Evolutionary conservation across 2,329 filamentous ascomycete genomes (phyloP), one percentile per base, ranked within the genome.

Genomic region (Capronia americana): DNA sequence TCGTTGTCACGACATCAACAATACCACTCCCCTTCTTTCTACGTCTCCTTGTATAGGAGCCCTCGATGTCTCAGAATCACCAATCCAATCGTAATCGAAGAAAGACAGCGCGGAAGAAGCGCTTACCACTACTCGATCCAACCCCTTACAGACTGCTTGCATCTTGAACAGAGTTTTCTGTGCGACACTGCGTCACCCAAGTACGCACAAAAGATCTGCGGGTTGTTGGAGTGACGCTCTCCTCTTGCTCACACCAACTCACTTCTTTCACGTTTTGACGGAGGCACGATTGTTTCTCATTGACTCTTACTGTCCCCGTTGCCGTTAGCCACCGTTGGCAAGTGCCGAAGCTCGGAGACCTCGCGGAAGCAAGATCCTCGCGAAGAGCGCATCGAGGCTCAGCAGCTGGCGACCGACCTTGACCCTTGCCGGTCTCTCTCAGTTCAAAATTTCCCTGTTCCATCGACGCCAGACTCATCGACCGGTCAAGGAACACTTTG

Each of bases 61-160:
- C 62, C 60, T 68, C 65, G 65, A 70, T 70, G 68, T 70, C 68
- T 70, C 63, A 63, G 63, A 59, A 60, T 56, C 38, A 46, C 61
- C 20, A 50, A 56, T 44, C 44, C 38, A 57, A 55, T 51, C 65
- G 50, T 53, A 61, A 57, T 34, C 68, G 66, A 61, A 63, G 61
- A 56, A 70, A 70, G 57, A 57, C 67, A 59, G 64, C 65, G 65
- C 65, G 68, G 50, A 70, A 68, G 63, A 70, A 70, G 68, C 65
- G 68, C 68, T 66, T 70, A 70, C 20, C 30, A 56, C 63, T 62
- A 61, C 62, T 54, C 51, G 65, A 62, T 61, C 65, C 60, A 61
- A 61, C 57, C 65, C 62, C 65, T 62, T 64, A 66, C 61, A 65
- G 63, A 55, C 62, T 55, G 59, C 67, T 54, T 64, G 63, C 65